Evolutionary conservation across 108 stramenopile species (phyloP).

Genomic region (Cyclotella choctawhatcheeana): DNA sequence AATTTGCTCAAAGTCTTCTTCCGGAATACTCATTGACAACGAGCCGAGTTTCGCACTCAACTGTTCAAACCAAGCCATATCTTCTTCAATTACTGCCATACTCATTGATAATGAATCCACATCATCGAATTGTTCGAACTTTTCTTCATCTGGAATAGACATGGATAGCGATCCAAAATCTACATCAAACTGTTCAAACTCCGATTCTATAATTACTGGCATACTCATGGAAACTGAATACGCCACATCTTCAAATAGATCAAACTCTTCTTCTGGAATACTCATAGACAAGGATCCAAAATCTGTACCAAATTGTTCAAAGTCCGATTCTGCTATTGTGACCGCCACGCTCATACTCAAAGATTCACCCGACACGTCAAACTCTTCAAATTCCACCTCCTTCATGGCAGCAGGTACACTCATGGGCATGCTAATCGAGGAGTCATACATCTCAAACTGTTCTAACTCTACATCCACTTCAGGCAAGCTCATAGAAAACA

Average conservation of each 20-base stretch:
- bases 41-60: background rate
- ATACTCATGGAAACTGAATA: conserved; percentile 2
- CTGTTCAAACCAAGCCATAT: background rate
- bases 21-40: background rate
- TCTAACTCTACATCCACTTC: background rate
- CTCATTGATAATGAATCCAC: background rate
- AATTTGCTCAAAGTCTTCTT: background rate
- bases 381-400: background rate
- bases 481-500: background rate
- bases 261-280: conserved; percentile 6
- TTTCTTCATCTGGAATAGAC: background rate
- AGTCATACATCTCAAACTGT: conserved; percentile 2
- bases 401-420: background rate
- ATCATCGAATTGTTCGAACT: no score
- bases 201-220: background rate
- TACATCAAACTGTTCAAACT: background rate
- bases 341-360: background rate
- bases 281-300: conserved; percentile 2
- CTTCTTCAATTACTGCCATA: background rate
- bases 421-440: background rate
- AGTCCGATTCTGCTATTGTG: background rate
- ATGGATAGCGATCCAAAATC: background rate
- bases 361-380: background rate
- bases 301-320: conserved; percentile 8
- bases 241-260: conserved; percentile 1